phyloP scores from a whole-genome alignment of 1,284 basidiomycete genomes.

The Apiotrichum porosum region DNA sequence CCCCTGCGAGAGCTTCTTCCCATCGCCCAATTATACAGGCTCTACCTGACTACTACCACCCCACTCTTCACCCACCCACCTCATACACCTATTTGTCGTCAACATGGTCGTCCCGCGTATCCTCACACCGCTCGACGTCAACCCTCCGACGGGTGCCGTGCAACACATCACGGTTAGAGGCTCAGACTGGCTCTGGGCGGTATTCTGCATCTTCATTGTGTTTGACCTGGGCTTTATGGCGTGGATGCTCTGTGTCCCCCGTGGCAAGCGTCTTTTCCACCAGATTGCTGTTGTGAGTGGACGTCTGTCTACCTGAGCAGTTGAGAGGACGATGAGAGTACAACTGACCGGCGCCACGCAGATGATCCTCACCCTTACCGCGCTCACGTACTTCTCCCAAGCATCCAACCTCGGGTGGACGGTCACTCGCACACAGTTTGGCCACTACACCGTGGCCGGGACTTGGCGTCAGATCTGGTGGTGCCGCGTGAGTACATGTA shows the following conservation, averaged over 20 bases:
- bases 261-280: constrained; percentile 53
- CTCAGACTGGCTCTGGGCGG: constrained; percentile 55
- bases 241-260: constrained; percentile 49
- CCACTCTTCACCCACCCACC: too few species aligned
- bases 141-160: constrained; percentile 19
- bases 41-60: too few species aligned
- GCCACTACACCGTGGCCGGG: constrained; percentile 28
- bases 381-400: constrained; percentile 56
- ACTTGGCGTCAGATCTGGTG: constrained; percentile 58
- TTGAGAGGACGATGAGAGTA: too few species aligned
- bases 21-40: too few species aligned
- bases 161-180: constrained; percentile 24
- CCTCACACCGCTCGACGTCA: constrained; percentile 22
- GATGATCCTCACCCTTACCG: constrained; percentile 52
- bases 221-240: constrained; percentile 48
- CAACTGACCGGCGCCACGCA: not conserved
- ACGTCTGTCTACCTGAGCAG: not conserved
- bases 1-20: too few species aligned
- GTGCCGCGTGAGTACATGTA: constrained; percentile 20
- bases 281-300: constrained; percentile 49
- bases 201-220: constrained; percentile 54
- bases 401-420: constrained; percentile 60
- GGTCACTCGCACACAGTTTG: constrained; percentile 54
- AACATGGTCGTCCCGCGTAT: not conserved
- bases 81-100: too few species aligned